Base-by-base conservation (phyloP, 176 grass and related monocot genomes). In the Musa beccarii region DNA sequence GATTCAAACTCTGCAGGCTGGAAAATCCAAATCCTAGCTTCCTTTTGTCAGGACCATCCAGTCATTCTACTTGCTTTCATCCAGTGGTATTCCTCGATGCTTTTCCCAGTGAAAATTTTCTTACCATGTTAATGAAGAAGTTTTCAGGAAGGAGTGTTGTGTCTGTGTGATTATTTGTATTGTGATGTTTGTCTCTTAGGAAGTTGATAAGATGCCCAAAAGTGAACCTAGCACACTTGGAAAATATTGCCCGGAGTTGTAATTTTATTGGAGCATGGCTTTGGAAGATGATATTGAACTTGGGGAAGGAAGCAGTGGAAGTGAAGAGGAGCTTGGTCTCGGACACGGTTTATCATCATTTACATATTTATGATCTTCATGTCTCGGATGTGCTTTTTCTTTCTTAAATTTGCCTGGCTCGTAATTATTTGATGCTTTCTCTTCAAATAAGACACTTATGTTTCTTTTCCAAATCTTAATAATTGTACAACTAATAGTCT, bases 1-100 rank as follows among this genome's bases (percentile, higher is more conserved):
- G 82, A 89, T 97, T 76, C 94, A 97, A 75, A 75, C 78, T 74
- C 82, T 90, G 68, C 90, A 93, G 83, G 75, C 86, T 66, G 87
- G 87, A 69, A 84, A 89, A 71, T 20, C 88, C 51, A 97, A 91
- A 79, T 74, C 80, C 19, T 90, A 93, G 71, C 3, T 70, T 49
- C 14, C 2, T 49, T 71, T 56, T 19, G 10, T 34, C 4, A 25
- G 11, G 12, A 11, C 4, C 9, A 7, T 43, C 9, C 65, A 11
- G 10, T 28, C 25, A 2, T 22, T 8, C 1, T 29, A 7, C 24
- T 43, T 15, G 10, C 3, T 3, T 8, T 59, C 57, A 61, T 61
- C n/a, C n/a, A 19, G 57, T 19, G 34, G 34, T 61, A 1, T 61
- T 20, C 2, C 57, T 61, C 1, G 16, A 61, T 17, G n/a, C 57